phyloP scores from a whole-genome alignment of 768 basidiomycete species.

The Auricularia sp. region DNA sequence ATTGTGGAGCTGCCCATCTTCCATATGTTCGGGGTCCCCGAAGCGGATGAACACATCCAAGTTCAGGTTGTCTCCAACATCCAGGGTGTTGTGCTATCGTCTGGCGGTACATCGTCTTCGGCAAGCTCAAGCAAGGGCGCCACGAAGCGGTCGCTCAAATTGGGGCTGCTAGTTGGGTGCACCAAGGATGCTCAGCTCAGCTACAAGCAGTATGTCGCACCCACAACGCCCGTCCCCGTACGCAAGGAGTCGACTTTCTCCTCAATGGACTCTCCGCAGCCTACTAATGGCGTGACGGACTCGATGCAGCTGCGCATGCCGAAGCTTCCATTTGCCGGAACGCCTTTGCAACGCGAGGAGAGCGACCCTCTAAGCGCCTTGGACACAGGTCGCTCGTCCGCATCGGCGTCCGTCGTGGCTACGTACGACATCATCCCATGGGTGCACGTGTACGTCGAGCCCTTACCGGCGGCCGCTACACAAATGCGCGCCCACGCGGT shows the following conservation, averaged over 20 bases:
- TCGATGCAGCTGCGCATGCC: neutral
- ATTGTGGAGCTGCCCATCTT: neutral
- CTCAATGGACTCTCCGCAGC: neutral
- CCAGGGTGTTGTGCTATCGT: neutral
- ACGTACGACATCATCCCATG: neutral
- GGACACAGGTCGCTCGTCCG: neutral
- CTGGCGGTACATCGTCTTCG: neutral
- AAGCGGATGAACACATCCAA: neutral
- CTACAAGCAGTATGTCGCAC: neutral
- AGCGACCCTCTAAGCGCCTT: neutral
- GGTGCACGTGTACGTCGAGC: neutral
- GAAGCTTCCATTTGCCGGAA: neutral
- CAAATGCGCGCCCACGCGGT: neutral
- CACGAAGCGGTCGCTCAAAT: neutral
- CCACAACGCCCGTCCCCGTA: too few species aligned
- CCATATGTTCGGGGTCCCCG: neutral
- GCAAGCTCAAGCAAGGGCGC: neutral
- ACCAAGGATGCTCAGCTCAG: neutral
- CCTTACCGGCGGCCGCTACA: neutral
- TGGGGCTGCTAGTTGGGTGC: neutral
- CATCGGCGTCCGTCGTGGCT: neutral
- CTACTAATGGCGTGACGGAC: neutral
- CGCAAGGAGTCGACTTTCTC: neutral
- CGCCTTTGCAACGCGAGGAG: neutral
- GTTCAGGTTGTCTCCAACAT: neutral